Evolutionary conservation across 768 basidiomycete genomes (phyloP).

Genomic region (Leccinellum luteum): DNA sequence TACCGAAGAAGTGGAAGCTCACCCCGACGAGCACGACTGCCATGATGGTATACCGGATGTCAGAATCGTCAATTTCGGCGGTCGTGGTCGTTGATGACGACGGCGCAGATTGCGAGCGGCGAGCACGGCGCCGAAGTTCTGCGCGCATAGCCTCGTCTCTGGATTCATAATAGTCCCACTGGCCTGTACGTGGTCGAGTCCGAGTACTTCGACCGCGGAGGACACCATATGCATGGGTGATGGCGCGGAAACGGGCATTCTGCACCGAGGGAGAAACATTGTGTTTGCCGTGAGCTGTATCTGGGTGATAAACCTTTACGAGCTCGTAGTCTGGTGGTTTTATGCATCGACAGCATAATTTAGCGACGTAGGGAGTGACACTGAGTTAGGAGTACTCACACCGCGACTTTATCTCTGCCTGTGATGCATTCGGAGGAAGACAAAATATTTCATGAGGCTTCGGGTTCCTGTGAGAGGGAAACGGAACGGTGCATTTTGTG

Average conservation of each 20-base stretch:
- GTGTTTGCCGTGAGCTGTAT: conserved; percentile 45
- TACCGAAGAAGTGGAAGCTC: not conserved
- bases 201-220: conserved; percentile 15
- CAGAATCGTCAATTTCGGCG: not conserved
- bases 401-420: conserved; percentile 61
- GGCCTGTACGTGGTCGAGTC: not conserved
- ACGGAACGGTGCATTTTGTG: conserved; percentile 37
- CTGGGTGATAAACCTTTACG: conserved; percentile 70
- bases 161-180: conserved; percentile 3
- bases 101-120: conserved; percentile 4
- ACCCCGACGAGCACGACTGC: conserved; percentile 15
- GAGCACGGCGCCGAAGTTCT: conserved; percentile 51
- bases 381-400: conserved; percentile 46
- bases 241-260: conserved; percentile 61
- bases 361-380: not conserved
- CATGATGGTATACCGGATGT: conserved; percentile 13
- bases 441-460: conserved; percentile 76
- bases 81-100: conserved; percentile 26
- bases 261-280: conserved; percentile 41
- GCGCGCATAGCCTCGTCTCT: conserved; percentile 43
- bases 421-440: conserved; percentile 51
- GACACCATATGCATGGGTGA: conserved; percentile 61
- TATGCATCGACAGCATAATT: too few species aligned
- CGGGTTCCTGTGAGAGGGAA: conserved; percentile 51
- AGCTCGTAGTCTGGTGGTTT: conserved; percentile 69